A percentile compares a stretch with the other conserved stretches of the same genome.
Evolutionary conservation across 441 rosid species (phyloP).

Genomic region (Isatis lusitanica): DNA sequence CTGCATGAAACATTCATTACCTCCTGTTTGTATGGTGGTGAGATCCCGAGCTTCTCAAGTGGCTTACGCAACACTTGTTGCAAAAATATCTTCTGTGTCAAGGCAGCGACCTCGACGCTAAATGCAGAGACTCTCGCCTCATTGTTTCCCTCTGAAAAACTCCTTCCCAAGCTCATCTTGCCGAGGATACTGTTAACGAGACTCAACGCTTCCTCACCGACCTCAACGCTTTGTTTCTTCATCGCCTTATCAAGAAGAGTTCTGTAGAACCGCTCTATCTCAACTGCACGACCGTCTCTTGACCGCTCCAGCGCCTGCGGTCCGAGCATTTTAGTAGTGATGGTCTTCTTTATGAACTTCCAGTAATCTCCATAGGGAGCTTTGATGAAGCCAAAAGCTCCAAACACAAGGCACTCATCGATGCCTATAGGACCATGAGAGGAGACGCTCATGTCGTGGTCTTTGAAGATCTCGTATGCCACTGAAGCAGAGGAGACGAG

Average conservation of each 20-base stretch:
- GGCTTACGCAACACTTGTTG: background rate
- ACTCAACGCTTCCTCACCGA: background rate
- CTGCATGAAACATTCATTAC: background rate
- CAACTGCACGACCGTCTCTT: background rate
- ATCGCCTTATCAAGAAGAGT: background rate
- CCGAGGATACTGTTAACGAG: background rate
- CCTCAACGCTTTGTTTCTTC: background rate
- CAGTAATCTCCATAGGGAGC: conserved; percentile 6
- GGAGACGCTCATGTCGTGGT: conserved; percentile 2
- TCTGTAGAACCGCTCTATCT: background rate
- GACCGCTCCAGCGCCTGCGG: conserved; percentile 8
- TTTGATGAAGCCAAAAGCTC: conserved; percentile 1
- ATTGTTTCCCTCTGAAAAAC: background rate
- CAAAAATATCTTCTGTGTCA: background rate
- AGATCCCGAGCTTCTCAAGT: background rate
- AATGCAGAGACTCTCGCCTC: background rate
- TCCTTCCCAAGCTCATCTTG: background rate
- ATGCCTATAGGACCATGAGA: background rate
- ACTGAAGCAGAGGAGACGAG: conserved; percentile 12
- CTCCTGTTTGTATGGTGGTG: background rate
- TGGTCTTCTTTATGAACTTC: background rate
- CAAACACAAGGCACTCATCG: conserved; percentile 11
- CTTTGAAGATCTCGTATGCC: conserved; percentile 11
- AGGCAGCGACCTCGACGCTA: background rate
- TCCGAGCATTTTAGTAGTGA: background rate